Evolutionary conservation across 1,139 yeast species (phyloP).

Genomic region (Geotrichum histeridarum): DNA sequence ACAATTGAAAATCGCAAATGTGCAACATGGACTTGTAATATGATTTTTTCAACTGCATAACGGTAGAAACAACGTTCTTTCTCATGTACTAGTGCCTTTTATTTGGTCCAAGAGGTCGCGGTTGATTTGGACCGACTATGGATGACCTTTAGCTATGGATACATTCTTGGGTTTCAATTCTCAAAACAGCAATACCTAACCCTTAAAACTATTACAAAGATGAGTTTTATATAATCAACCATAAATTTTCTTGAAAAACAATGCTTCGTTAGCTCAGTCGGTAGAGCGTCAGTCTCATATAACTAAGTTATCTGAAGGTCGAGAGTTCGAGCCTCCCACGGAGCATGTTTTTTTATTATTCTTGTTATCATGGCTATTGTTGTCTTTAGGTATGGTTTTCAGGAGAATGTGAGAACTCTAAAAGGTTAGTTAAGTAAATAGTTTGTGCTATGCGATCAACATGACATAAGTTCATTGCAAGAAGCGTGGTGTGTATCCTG

Average conservation of each 20-base stretch:
- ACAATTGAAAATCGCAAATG: no score
- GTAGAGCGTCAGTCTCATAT: conserved; percentile 24
- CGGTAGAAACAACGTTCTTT: no score
- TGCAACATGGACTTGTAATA: no score
- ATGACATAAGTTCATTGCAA: background rate
- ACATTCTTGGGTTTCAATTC: no score
- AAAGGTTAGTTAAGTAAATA: background rate
- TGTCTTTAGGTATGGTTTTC: background rate
- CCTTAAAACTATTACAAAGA: no score
- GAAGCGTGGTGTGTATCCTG: background rate
- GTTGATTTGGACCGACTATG: background rate
- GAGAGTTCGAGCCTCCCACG: conserved; percentile 22
- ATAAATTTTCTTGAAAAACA: background rate
- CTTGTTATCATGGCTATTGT: background rate
- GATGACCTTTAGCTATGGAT: no score
- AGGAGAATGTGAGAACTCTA: background rate
- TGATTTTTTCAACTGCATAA: no score
- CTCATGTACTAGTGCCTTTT: no score
- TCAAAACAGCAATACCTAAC: no score
- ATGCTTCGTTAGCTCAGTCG: conserved; percentile 23
- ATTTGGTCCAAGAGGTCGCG: background rate
- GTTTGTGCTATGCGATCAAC: background rate
- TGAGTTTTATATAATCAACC: background rate
- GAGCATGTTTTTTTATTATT: conserved; percentile 11
- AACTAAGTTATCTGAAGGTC: conserved; percentile 18